Percentiles rank a stretch among this genome's conserved stretches.
phyloP scores from a whole-genome alignment of 83 land plant genomes.

The Picea abies region DNA sequence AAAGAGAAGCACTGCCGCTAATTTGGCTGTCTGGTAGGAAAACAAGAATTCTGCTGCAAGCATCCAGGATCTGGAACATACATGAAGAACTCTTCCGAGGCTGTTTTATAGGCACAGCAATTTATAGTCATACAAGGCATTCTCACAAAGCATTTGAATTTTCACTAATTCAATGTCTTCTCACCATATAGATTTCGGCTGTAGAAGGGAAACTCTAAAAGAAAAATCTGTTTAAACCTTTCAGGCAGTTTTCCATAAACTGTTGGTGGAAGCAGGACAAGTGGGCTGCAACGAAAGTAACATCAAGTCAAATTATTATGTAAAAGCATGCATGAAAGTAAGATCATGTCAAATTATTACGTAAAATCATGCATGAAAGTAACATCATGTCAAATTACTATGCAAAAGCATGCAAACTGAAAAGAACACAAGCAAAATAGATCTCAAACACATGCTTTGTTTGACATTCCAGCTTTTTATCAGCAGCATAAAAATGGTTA shows the following conservation, averaged over 20 bases:
- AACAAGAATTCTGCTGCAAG: background rate
- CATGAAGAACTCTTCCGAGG: background rate
- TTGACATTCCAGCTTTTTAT: background rate
- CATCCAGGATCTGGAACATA: background rate
- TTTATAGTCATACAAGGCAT: background rate
- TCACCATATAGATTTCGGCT: constrained; percentile 51
- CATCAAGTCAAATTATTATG: background rate
- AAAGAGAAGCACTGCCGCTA: too few relatives aligned
- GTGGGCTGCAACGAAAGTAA: constrained; percentile 67
- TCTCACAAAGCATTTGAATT: background rate
- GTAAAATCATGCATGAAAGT: background rate
- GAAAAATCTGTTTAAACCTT: constrained; percentile 69
- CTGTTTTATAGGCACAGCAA: background rate
- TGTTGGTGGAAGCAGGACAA: constrained; percentile 69
- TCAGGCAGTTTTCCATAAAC: constrained; percentile 66
- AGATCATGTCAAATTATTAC: background rate
- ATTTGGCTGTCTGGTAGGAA: too few relatives aligned
- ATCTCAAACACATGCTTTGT: background rate
- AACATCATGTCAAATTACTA: background rate
- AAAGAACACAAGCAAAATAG: constrained; percentile 7
- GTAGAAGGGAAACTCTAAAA: constrained; percentile 93
- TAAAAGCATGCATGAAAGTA: background rate
- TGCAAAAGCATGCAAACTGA: background rate
- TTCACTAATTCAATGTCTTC: background rate
- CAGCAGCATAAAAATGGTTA: background rate